Evolutionary conservation across 139 green algal species (phyloP).

Genomic region (Mesotaenium endlicherianum): DNA sequence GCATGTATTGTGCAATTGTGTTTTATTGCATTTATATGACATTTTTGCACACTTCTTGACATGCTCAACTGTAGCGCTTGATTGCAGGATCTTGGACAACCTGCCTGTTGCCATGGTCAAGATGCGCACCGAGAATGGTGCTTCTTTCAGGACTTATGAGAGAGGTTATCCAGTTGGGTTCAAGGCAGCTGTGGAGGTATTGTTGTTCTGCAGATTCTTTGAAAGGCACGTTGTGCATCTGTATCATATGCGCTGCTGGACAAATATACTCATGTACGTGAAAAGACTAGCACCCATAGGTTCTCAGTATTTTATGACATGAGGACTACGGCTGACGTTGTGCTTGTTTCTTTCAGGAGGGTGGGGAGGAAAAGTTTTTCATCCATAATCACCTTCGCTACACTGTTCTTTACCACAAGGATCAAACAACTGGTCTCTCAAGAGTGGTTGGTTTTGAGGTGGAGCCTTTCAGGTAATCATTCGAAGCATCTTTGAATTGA

Average conservation of each 20-base stretch:
- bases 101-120: constrained; percentile 91
- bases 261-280: no score
- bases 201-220: no score
- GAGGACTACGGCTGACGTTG: no score
- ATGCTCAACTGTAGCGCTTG: background rate
- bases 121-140: constrained; percentile 72
- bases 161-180: constrained; percentile 91
- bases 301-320: no score
- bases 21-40: background rate
- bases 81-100: constrained; percentile 91
- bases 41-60: background rate
- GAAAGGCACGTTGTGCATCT: no score
- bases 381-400: constrained; percentile 97
- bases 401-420: constrained; percentile 93
- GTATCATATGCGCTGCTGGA: background rate
- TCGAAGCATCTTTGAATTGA: no score
- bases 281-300: no score
- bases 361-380: constrained; percentile 70
- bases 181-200: constrained; percentile 65
- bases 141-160: constrained; percentile 88
- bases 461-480: constrained; percentile 71
- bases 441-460: constrained; percentile 98
- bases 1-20: background rate
- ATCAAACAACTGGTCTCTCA: constrained; percentile 73
- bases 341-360: constrained; percentile 55